Base-by-base conservation (phyloP, 305 asterid species). In the Andrographis paniculata region DNA sequence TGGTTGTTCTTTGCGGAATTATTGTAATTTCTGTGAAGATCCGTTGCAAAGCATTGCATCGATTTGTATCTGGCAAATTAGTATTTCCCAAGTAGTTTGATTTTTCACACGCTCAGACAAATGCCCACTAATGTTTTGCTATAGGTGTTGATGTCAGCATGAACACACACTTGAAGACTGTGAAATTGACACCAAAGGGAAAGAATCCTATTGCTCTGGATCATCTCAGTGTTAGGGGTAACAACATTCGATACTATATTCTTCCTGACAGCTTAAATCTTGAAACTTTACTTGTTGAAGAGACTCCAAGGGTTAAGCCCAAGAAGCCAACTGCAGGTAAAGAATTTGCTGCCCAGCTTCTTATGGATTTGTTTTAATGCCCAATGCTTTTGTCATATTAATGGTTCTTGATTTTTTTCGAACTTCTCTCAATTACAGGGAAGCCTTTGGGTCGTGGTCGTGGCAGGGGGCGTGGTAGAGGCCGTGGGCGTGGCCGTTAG, bases 201-300 rank as follows among this genome's bases (percentile, higher is more conserved):
- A 77, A 80, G 68, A 80, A 80, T 55, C 83, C 83, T 15, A 74
- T 69, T 39, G 69, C 77, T 17, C 62, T 80, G 47, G 92, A 77
- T 61, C 92, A 80, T 65, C 70, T 74, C 11, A 74, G 86, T 58
- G 75, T 77, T 9, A 62, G 87, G 74, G 93, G 84, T 14, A 80
- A 72, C 63, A 77, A 69, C 45, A 80, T 80, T 38, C 79, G 93
- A 41, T 77, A 77, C 65, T 80, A 80, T 45, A 77, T 80, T 46
- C 84, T 80, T 20, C 93, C 87, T 0, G 93, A 72, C 71, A 80
- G 87, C 72, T 59, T 77, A 60, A 80, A 77, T 58, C 73, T 75
- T 15, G 93, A 75, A 68, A 80, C 92, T 38, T 61, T 75, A 42
- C 68, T 80, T 27, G 81, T 77, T 48, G 84, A 80, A 53, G 82